Evolutionary conservation across 495 filamentous ascomycete species (phyloP), one percentile per base, ranked within the genome.

Genomic region (Pseudotulostoma volvatum): DNA sequence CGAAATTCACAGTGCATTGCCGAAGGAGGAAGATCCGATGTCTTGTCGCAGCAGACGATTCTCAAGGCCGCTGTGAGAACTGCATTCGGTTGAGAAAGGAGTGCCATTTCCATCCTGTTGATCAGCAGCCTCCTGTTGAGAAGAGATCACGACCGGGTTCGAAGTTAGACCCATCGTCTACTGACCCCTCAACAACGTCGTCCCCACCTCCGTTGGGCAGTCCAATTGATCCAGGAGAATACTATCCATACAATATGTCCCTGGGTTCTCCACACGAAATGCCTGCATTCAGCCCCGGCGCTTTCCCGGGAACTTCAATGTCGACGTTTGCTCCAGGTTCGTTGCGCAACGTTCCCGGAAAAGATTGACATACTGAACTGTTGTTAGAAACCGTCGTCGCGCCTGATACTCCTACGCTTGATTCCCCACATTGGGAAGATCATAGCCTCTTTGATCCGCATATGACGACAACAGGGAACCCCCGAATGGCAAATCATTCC

Each of bases 71-170:
- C 43, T 97, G 90, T 57, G 79, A 82, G 41, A 93, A 94, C 60
- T 97, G 90, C 61, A 95, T 96, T 46, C 79, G 84, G 36, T 67
- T 97, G 55, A 88, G 92, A 53, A 96, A 93, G 56, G 86, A 93
- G 41, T 97, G 90, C 57, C 80, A 81, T 52, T 97, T 95, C 63
- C 83, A 77, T 52, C 83, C 88, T 8, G 87, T 95, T 18, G 86
- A 94, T 40, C 84, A 88, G 57, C 78, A 81, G 48, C 78, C 78
- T 15, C 74, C 73, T 2, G 43, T 65, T 15, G 68, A 72, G 47
- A 65, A 64, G 53, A 66, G 66, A 41, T 58, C 66, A 28, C 60
- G 68, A 16, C 59, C 66, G 9, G 60, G 41, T 11, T 65, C 67
- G 2, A 59, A 58, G 33, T 42, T 62, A 15, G 65, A 65, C 13